Evolutionary conservation across 1,284 basidiomycete species (phyloP).

Genomic region (Pascua guehoae): DNA sequence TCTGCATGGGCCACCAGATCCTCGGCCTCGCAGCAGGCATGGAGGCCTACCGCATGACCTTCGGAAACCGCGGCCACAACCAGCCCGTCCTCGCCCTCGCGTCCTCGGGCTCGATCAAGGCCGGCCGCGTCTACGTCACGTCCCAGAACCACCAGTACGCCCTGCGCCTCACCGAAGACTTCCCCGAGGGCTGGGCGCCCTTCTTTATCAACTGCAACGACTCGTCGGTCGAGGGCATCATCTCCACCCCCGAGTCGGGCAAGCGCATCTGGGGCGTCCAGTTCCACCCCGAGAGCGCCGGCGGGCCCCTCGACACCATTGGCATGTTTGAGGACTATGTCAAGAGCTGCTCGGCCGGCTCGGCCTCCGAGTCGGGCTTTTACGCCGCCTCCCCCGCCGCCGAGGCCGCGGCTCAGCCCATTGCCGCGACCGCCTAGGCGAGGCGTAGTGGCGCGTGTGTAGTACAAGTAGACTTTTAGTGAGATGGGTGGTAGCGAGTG

Average conservation of each 20-base stretch:
- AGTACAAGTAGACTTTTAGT: too few relatives aligned
- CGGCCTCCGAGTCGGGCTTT: too few relatives aligned
- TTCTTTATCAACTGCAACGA: conserved; percentile 98
- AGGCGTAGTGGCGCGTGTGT: too few relatives aligned
- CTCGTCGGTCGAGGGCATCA: conserved; percentile 95
- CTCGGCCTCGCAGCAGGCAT: conserved; percentile 95
- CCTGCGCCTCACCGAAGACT: conserved; percentile 82
- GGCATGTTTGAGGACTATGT: conserved; percentile 95
- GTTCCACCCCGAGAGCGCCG: conserved; percentile 92
- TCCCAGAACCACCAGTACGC: conserved; percentile 92
- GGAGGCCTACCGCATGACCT: conserved; percentile 78
- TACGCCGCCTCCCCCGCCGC: too few relatives aligned
- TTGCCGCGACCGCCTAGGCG: too few relatives aligned
- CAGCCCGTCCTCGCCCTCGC: conserved; percentile 94
- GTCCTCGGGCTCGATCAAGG: conserved; percentile 82
- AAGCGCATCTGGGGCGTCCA: conserved; percentile 92
- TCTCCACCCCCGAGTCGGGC: conserved; percentile 78
- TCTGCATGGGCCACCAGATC: conserved; percentile 98
- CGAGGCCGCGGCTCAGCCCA: too few relatives aligned
- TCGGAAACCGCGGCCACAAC: conserved; percentile 99
- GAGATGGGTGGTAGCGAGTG: too few relatives aligned
- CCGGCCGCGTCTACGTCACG: conserved; percentile 95
- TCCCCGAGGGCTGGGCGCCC: conserved; percentile 91
- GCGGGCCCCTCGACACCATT: conserved; percentile 80
- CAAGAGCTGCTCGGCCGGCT: conserved; percentile 16